Conservation (phyloP, 2,329 filamentous ascomycete genomes). For the Rhytidhysteron rufulum region DNA sequence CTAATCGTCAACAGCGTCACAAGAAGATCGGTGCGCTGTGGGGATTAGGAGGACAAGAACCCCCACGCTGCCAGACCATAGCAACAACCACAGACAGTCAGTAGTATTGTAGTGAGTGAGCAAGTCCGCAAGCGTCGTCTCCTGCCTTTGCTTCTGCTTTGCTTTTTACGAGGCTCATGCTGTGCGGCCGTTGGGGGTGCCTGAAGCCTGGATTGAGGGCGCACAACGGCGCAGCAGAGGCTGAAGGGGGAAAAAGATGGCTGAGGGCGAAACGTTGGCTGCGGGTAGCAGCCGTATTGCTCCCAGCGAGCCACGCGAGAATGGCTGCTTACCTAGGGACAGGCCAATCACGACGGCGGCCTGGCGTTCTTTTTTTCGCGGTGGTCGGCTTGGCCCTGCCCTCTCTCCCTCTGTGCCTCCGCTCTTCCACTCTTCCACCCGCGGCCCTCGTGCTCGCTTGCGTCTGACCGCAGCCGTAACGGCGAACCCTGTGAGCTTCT, state of each 20-base stretch:
- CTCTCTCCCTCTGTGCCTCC: no score
- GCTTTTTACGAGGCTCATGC: neutral
- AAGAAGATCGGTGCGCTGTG: no score
- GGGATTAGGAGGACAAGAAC: no score
- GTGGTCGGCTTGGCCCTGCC: no score
- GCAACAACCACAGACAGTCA: neutral
- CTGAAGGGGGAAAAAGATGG: neutral
- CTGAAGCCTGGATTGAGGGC: neutral
- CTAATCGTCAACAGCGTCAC: neutral
- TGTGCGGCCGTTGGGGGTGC: neutral
- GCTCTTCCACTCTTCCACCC: no score
- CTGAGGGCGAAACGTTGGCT: neutral
- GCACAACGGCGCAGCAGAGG: neutral
- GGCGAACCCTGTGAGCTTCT: no score
- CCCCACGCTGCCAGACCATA: neutral
- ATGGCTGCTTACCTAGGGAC: no score
- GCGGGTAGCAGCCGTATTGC: constrained; percentile 2
- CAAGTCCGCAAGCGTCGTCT: neutral
- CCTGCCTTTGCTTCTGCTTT: neutral
- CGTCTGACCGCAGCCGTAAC: constrained; percentile 3
- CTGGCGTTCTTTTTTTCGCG: no score
- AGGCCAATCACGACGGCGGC: no score
- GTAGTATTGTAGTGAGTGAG: neutral
- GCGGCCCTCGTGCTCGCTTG: constrained; percentile 1
- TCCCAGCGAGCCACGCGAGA: constrained; percentile 2